Percentiles rank a stretch among this genome's conserved stretches.
Evolutionary conservation across 768 basidiomycete genomes (phyloP).

Genomic region (Pleurotus ostreatus): DNA sequence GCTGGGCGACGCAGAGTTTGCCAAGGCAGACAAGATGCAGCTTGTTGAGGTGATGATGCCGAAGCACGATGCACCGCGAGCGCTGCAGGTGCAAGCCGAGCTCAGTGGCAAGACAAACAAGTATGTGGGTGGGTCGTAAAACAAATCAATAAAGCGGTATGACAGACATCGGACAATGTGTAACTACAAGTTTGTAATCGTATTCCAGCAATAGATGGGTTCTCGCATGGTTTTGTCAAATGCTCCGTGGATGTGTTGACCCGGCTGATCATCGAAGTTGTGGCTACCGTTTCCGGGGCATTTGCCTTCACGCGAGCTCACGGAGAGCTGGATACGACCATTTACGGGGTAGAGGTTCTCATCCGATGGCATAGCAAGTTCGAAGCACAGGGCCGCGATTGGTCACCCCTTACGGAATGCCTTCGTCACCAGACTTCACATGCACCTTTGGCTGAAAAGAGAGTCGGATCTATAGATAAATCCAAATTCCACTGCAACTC

Average conservation of each 20-base stretch:
- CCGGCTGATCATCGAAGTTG: no score
- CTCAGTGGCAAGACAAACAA: constrained; percentile 47
- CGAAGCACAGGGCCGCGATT: background rate
- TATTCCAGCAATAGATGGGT: no score
- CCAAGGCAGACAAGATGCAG: constrained; percentile 61
- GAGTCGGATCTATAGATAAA: background rate
- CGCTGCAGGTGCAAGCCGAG: constrained; percentile 54
- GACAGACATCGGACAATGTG: no score
- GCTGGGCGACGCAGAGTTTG: constrained; percentile 61
- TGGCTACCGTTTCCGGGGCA: no score
- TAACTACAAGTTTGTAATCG: no score
- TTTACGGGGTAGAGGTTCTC: no score
- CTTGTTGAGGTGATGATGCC: constrained; percentile 81
- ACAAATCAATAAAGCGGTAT: no score
- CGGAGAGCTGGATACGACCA: no score
- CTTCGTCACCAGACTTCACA: background rate
- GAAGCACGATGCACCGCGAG: constrained; percentile 64
- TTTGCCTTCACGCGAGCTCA: no score
- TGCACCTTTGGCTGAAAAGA: background rate
- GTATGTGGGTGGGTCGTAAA: constrained; percentile 23
- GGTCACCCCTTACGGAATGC: background rate
- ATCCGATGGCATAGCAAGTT: no score
- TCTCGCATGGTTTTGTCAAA: no score
- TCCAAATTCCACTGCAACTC: background rate
- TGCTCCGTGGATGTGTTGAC: no score